These are phyloP conservation scores for Komagataella mondaviorum DNA, from an alignment of 805 yeast species.

Conservation along the genomic window DNA sequence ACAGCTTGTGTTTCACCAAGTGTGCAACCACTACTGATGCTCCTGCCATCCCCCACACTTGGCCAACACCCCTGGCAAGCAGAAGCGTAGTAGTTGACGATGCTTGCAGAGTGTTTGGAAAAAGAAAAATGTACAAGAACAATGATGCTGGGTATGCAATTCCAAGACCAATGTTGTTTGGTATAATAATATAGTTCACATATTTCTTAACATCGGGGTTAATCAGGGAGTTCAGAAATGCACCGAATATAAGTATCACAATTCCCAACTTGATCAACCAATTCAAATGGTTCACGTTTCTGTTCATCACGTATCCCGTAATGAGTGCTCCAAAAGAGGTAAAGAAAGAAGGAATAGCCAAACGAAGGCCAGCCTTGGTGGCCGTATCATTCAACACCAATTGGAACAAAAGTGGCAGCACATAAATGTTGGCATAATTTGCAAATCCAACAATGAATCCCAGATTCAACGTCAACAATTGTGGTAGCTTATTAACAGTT, in stretches of 20 bases:
- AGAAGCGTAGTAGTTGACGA: slow-evolving; percentile 25
- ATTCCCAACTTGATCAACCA: slow-evolving; percentile 20
- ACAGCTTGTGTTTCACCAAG: slow-evolving; percentile 1
- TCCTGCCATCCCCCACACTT: slow-evolving; percentile 25
- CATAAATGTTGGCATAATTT: slow-evolving; percentile 25
- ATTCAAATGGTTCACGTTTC: slow-evolving; percentile 12
- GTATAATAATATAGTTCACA: slow-evolving; percentile 17
- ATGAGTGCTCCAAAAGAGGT: slow-evolving; percentile 29
- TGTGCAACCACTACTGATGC: slow-evolving; percentile 7
- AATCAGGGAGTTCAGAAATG: slow-evolving; percentile 14
- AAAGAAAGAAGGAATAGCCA: slow-evolving; percentile 25
- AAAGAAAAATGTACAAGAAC: slow-evolving; percentile 22
- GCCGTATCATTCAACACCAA: slow-evolving; percentile 25
- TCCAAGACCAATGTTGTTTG: slow-evolving; percentile 26
- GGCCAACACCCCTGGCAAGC: slow-evolving; percentile 24
- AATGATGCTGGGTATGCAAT: slow-evolving; percentile 22
- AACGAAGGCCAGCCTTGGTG: slow-evolving; percentile 25
- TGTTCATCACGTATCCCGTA: slow-evolving; percentile 24
- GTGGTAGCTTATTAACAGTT: slow-evolving; percentile 12
- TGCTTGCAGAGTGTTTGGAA: slow-evolving; percentile 19
- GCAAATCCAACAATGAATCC: slow-evolving; percentile 24
- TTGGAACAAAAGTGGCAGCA: slow-evolving; percentile 27
- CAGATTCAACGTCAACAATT: slow-evolving; percentile 13
- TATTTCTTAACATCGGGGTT: slow-evolving; percentile 11
- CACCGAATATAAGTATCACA: slow-evolving; percentile 21